Conservation (phyloP, 1,284 basidiomycete genomes). For the Fomitopsis palustris region DNA sequence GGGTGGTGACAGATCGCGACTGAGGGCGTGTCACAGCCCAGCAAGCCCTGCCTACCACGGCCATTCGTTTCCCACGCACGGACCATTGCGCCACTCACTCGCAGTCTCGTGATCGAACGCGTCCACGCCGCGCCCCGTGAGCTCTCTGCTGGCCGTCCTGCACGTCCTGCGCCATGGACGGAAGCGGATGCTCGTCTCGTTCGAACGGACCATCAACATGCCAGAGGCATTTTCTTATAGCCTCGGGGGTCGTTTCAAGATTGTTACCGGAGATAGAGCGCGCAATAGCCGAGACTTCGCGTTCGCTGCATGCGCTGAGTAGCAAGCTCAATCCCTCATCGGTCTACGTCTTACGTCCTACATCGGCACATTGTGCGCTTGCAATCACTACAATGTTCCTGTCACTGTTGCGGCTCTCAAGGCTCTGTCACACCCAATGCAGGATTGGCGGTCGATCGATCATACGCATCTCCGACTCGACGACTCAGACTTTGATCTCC, state of each 20-base stretch:
- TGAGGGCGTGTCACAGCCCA: slow-evolving; percentile 20
- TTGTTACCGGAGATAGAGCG: not conserved
- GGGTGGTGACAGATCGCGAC: slow-evolving; percentile 29
- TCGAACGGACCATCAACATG: too few relatives aligned
- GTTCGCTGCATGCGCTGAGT: not conserved
- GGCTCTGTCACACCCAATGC: not conserved
- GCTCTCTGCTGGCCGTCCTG: not conserved
- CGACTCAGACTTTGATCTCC: slow-evolving; percentile 1
- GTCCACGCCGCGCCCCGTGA: not conserved
- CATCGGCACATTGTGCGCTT: not conserved
- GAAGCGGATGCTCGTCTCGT: too few relatives aligned
- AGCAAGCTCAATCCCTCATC: not conserved
- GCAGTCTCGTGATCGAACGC: not conserved
- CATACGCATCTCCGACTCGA: not conserved
- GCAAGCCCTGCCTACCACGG: slow-evolving; percentile 9
- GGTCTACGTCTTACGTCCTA: not conserved
- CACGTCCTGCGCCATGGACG: not conserved
- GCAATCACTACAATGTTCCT: not conserved
- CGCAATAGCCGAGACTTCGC: not conserved
- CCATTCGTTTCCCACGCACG: slow-evolving; percentile 24
- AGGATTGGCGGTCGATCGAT: not conserved
- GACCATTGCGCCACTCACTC: slow-evolving; percentile 12
- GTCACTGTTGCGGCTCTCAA: not conserved
- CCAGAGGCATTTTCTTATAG: too few relatives aligned
- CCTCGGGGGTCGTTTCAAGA: too few relatives aligned